Evolutionary conservation across 768 basidiomycete species (phyloP).

Genomic region (Grammothele lineata): DNA sequence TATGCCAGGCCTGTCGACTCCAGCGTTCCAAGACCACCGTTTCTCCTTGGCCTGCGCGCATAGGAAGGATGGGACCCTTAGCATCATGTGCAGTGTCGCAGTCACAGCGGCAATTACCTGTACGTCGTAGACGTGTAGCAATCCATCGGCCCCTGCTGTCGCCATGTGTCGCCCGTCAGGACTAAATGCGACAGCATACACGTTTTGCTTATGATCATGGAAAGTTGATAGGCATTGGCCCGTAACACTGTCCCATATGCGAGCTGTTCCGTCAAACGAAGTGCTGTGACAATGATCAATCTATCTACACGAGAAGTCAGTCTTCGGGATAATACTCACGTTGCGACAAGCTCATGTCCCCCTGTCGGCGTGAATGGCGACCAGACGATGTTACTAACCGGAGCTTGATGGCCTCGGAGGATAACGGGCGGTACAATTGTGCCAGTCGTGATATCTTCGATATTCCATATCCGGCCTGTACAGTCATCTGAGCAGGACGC

Average conservation of each 20-base stretch:
- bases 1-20: conserved; percentile 54
- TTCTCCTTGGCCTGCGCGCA: conserved; percentile 36
- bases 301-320: no score
- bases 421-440: conserved; percentile 32
- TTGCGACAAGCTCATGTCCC: conserved; percentile 61
- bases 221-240: conserved; percentile 74
- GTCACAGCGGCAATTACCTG: conserved; percentile 39
- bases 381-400: conserved; percentile 68
- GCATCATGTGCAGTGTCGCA: background rate
- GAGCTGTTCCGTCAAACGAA: conserved; percentile 77
- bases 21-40: conserved; percentile 63
- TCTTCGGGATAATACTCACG: conserved; percentile 51
- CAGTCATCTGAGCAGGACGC: conserved; percentile 82
- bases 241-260: conserved; percentile 78
- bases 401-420: conserved; percentile 60
- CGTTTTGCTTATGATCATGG: conserved; percentile 62
- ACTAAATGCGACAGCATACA: conserved; percentile 74
- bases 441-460: conserved; percentile 40
- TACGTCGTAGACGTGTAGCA: conserved; percentile 66
- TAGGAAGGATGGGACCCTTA: background rate
- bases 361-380: conserved; percentile 48
- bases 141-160: conserved; percentile 78
- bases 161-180: conserved; percentile 69
- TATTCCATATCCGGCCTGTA: conserved; percentile 74
- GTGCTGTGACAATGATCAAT: no score